Evolutionary conservation across 257 asterid genomes (phyloP).

Genomic region (Scutellaria galericulata): DNA sequence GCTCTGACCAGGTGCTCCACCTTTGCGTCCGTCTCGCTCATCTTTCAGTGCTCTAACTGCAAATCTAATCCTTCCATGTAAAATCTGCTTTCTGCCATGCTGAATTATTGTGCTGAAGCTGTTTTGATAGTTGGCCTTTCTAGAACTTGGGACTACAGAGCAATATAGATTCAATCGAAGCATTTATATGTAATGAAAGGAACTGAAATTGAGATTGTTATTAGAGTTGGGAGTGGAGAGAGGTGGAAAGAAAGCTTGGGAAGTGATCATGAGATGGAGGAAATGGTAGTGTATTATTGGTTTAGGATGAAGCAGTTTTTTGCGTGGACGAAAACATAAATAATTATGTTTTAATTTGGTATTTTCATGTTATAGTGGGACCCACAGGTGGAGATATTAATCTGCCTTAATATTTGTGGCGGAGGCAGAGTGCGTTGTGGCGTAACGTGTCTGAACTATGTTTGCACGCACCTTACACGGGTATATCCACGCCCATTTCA

Average conservation of each 20-base stretch:
- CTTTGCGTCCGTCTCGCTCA: slow-evolving; percentile 57
- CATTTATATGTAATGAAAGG: slow-evolving; percentile 36
- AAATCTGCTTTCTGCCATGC: slow-evolving; percentile 32
- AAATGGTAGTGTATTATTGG: neutral
- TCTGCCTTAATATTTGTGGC: slow-evolving; percentile 48
- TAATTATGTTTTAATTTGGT: neutral
- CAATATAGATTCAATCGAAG: slow-evolving; percentile 50
- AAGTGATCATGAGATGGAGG: slow-evolving; percentile 11
- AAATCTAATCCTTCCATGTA: slow-evolving; percentile 39
- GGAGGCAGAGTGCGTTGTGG: slow-evolving; percentile 33
- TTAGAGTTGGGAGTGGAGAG: slow-evolving; percentile 30
- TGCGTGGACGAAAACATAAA: slow-evolving; percentile 54
- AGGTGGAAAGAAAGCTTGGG: slow-evolving; percentile 8
- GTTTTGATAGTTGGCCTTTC: slow-evolving; percentile 33
- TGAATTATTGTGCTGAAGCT: slow-evolving; percentile 43
- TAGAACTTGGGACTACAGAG: slow-evolving; percentile 45
- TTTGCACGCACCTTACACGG: slow-evolving; percentile 34
- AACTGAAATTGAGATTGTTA: neutral
- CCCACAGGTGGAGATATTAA: slow-evolving; percentile 22
- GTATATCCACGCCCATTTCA: slow-evolving; percentile 14
- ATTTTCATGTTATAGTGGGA: slow-evolving; percentile 4
- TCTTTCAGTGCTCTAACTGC: slow-evolving; percentile 67
- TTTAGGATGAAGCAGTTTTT: slow-evolving; percentile 42
- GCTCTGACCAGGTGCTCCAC: slow-evolving; percentile 63
- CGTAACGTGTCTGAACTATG: slow-evolving; percentile 38